Evolutionary conservation across 257 asterid species (phyloP).

Genomic region (Petunia axillaris): DNA sequence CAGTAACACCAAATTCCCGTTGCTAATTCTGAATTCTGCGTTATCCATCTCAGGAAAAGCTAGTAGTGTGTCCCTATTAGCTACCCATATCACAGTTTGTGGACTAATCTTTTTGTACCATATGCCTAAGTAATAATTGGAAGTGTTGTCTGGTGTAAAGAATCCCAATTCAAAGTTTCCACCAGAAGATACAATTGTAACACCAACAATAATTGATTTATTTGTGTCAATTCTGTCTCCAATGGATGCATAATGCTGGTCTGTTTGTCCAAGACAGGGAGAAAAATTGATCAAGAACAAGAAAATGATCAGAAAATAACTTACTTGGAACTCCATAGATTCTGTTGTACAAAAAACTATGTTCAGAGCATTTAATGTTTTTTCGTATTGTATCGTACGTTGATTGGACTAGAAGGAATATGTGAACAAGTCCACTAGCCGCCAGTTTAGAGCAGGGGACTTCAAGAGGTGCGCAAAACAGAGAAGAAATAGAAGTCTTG

Average conservation of each 20-base stretch:
- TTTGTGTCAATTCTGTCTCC: not conserved
- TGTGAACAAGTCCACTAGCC: too few relatives aligned
- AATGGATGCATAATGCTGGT: not conserved
- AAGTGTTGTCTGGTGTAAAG: not conserved
- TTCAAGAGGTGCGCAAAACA: too few relatives aligned
- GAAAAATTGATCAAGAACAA: not conserved
- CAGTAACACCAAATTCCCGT: not conserved
- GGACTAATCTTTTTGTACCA: not conserved
- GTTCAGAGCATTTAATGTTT: too few relatives aligned
- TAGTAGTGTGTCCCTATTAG: not conserved
- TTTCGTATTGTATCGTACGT: too few relatives aligned
- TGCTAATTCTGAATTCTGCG: not conserved
- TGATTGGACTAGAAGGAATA: too few relatives aligned
- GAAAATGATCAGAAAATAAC: not conserved
- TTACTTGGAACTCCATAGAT: not conserved
- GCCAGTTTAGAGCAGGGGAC: too few relatives aligned
- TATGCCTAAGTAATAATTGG: not conserved
- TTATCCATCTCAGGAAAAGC: not conserved
- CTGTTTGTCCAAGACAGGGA: not conserved
- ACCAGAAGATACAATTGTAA: not conserved
- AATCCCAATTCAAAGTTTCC: not conserved
- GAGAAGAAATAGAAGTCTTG: too few relatives aligned
- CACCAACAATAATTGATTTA: not conserved
- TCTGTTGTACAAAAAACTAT: not conserved
- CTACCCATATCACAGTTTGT: conserved; percentile 1